A percentile compares a stretch with the other conserved stretches of the same genome.
phyloP scores from a whole-genome alignment of 139 green algal genomes.

The Prasinococcaceae sp. region DNA sequence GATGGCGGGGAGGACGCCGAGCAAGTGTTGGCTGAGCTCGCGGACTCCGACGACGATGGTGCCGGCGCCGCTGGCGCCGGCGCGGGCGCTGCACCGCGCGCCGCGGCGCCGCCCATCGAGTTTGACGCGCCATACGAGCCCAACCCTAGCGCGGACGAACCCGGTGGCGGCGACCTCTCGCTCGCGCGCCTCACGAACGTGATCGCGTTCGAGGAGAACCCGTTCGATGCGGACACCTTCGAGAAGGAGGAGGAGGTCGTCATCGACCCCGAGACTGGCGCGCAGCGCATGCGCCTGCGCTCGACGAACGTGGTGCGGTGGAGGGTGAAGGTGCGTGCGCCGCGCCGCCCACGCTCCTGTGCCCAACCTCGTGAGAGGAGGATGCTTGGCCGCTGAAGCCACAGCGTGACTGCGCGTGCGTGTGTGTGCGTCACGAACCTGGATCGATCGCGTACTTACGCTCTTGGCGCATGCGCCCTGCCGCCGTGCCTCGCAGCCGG shows the following conservation, averaged over 20 bases:
- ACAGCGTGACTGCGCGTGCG: no score
- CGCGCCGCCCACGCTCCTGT: no score
- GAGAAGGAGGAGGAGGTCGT: neutral
- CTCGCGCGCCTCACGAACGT: neutral
- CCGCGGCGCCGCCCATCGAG: no score
- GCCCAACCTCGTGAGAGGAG: no score
- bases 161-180: neutral
- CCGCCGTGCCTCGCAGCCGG: neutral
- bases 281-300: neutral
- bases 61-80: no score
- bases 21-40: neutral
- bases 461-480: no score
- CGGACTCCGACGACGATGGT: neutral
- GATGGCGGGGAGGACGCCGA: neutral
- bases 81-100: no score
- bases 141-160: neutral
- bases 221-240: slow-evolving; percentile 1
- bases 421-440: no score
- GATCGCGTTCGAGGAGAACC: neutral
- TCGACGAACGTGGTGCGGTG: slow-evolving; percentile 12
- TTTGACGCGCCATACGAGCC: no score
- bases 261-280: slow-evolving; percentile 1
- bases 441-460: no score
- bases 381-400: no score
- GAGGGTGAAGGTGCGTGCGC: no score